These are phyloP conservation scores for Botrytis aclada DNA, from an alignment of 2,329 filamentous ascomycete species.

Conservation along the genomic window DNA sequence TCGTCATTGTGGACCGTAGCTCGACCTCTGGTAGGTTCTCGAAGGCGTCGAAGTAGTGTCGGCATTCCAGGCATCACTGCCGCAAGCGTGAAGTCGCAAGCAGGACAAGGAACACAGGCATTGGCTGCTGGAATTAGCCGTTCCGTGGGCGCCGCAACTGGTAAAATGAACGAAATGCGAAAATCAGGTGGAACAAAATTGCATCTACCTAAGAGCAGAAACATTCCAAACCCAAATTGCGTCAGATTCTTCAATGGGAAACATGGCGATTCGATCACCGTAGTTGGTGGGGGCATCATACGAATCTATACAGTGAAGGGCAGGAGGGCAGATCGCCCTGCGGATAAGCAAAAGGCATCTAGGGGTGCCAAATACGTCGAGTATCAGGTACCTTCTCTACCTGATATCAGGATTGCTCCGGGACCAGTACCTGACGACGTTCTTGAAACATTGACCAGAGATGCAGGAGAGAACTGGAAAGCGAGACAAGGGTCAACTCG, in stretches of 20 bases:
- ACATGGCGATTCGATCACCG: slow-evolving; percentile 60
- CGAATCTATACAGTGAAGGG: slow-evolving; percentile 53
- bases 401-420: slow-evolving; percentile 57
- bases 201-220: slow-evolving; percentile 57
- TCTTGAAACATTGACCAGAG: slow-evolving; percentile 33
- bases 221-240: slow-evolving; percentile 55
- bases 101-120: slow-evolving; percentile 68
- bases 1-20: slow-evolving; percentile 37
- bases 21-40: slow-evolving; percentile 34
- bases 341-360: slow-evolving; percentile 55
- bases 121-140: slow-evolving; percentile 72
- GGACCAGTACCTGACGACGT: slow-evolving; percentile 47
- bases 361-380: slow-evolving; percentile 45
- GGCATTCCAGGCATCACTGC: slow-evolving; percentile 34
- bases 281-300: slow-evolving; percentile 63
- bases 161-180: slow-evolving; percentile 66
- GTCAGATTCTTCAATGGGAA: slow-evolving; percentile 64
- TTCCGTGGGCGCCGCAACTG: slow-evolving; percentile 67
- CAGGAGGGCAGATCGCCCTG: slow-evolving; percentile 51
- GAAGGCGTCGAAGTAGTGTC: slow-evolving; percentile 36
- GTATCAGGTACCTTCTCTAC: slow-evolving; percentile 61
- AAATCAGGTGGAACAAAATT: slow-evolving; percentile 75
- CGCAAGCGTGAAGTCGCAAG: slow-evolving; percentile 43
- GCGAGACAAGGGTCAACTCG: slow-evolving; percentile 38
- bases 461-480: slow-evolving; percentile 37